Evolutionary conservation across 352 stramenopile species (phyloP).

Genomic region (Pythium coloratum): DNA sequence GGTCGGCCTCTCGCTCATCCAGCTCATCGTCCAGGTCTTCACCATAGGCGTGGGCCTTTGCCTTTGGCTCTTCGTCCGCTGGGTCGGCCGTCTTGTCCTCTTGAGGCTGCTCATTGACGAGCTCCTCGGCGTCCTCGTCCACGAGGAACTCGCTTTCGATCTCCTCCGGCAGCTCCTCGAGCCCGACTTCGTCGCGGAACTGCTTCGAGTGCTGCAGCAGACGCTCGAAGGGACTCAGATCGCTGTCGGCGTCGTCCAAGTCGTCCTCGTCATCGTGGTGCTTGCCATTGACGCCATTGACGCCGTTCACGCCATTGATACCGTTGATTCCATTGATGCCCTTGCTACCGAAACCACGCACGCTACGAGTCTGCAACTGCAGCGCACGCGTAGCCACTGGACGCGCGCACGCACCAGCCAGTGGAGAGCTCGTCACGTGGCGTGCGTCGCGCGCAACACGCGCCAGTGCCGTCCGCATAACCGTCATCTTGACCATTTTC

Average conservation of each 20-base stretch:
- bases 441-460: constrained; percentile 13
- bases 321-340: constrained; percentile 14
- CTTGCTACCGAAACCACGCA: constrained; percentile 22
- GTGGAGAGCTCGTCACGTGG: constrained; percentile 5
- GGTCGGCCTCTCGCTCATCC: constrained; percentile 11
- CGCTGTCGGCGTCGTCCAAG: constrained; percentile 26
- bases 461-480: constrained; percentile 17
- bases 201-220: constrained; percentile 67
- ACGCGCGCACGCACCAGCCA: neutral
- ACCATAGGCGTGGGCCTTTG: constrained; percentile 6
- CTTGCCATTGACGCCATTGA: constrained; percentile 12
- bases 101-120: constrained; percentile 13
- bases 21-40: constrained; percentile 12
- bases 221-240: constrained; percentile 62
- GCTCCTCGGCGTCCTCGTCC: constrained; percentile 10
- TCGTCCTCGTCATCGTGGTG: constrained; percentile 26
- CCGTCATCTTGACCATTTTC: constrained; percentile 3
- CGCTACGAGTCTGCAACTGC: neutral
- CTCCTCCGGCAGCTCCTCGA: constrained; percentile 22
- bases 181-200: constrained; percentile 39
- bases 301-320: constrained; percentile 18
- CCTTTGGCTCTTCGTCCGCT: constrained; percentile 26
- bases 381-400: neutral
- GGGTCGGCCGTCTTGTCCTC: constrained; percentile 4
- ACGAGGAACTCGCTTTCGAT: constrained; percentile 16